These are phyloP conservation scores for Macrocybe gigantea DNA, from an alignment of 768 basidiomycete genomes.

Conservation along the genomic window DNA sequence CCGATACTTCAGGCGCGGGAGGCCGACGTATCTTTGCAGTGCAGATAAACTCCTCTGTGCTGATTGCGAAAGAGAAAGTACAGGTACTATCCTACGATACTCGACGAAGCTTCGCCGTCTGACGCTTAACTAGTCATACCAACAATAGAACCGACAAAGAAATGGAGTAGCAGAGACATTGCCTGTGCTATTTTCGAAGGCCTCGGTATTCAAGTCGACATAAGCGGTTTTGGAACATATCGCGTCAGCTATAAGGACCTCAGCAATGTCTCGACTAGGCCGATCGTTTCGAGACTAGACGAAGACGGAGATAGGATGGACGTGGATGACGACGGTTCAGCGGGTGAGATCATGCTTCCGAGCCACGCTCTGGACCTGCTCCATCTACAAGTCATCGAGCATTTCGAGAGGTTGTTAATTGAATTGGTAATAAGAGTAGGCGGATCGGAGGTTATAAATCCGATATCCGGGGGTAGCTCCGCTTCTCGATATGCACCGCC, in stretches of 20 bases:
- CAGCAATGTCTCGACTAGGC: slow-evolving; percentile 9
- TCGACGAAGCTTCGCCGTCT: background rate
- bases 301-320: slow-evolving; percentile 49
- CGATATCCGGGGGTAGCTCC: slow-evolving; percentile 25
- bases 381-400: slow-evolving; percentile 63
- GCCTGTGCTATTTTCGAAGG: slow-evolving; percentile 40
- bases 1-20: slow-evolving; percentile 46
- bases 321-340: slow-evolving; percentile 48
- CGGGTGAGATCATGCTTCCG: slow-evolving; percentile 31
- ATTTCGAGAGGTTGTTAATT: slow-evolving; percentile 57
- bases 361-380: slow-evolving; percentile 59
- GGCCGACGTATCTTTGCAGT: slow-evolving; percentile 58
- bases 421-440: slow-evolving; percentile 53
- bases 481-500: slow-evolving; percentile 54
- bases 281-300: slow-evolving; percentile 9
- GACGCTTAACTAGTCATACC: slow-evolving; percentile 20
- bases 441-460: slow-evolving; percentile 30
- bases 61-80: slow-evolving; percentile 33
- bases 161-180: slow-evolving; percentile 49
- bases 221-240: slow-evolving; percentile 33
- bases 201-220: slow-evolving; percentile 16
- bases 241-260: slow-evolving; percentile 31
- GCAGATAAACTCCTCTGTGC: slow-evolving; percentile 64
- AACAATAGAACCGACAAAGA: slow-evolving; percentile 29
- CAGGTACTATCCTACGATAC: slow-evolving; percentile 24